phyloP scores from a whole-genome alignment of 495 filamentous ascomycete genomes.

The Durotheca rogersii region DNA sequence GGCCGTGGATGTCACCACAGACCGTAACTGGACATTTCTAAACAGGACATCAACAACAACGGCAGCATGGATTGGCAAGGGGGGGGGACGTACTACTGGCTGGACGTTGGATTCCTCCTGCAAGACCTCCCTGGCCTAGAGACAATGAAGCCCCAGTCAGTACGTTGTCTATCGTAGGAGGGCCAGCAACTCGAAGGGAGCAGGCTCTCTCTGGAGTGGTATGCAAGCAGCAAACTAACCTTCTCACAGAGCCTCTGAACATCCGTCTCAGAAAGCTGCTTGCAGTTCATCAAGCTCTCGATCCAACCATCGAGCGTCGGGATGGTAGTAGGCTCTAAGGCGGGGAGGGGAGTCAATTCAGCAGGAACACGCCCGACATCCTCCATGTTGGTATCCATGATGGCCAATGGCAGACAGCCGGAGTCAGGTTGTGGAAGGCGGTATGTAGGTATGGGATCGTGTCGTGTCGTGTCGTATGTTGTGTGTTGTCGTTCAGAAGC shows the following conservation, averaged over 20 bases:
- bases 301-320: constrained; percentile 97
- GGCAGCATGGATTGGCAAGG: neutral
- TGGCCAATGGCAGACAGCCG: constrained; percentile 19
- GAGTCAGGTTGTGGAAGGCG: neutral
- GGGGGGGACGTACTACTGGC: constrained; percentile 76
- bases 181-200: too few relatives aligned
- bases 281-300: constrained; percentile 96
- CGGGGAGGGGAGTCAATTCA: constrained; percentile 70
- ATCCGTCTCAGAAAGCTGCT: constrained; percentile 91
- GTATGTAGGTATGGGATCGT: neutral
- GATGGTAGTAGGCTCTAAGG: constrained; percentile 81
- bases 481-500: neutral
- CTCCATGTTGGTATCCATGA: constrained; percentile 98
- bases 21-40: constrained; percentile 95
- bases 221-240: too few relatives aligned
- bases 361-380: constrained; percentile 88
- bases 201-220: too few relatives aligned
- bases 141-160: constrained; percentile 15
- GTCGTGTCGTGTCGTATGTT: neutral
- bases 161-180: too few relatives aligned
- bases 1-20: constrained; percentile 90
- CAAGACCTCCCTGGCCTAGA: constrained; percentile 89
- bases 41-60: constrained; percentile 31
- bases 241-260: constrained; percentile 97
- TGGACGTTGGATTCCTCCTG: constrained; percentile 98